Evolutionary conservation across 352 stramenopile species (phyloP), one percentile per base, ranked within the genome.

Genomic region (Phytophthora constricta): DNA sequence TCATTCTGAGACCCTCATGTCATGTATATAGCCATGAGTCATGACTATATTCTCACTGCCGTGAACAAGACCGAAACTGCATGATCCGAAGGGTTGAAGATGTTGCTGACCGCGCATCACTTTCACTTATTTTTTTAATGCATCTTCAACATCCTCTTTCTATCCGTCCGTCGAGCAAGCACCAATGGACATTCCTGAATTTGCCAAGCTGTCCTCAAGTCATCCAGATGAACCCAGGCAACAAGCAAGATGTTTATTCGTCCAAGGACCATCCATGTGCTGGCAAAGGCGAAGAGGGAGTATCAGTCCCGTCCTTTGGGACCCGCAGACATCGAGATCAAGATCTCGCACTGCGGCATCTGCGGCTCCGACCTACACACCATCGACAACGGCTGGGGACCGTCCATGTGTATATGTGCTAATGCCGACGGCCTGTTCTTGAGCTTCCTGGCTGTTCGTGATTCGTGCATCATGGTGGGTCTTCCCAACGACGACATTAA

Each of bases 341-440:
- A 63, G 39, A 66, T 62, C 31, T 62, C 63, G 23, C 63, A 71
- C 49, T 71, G 55, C 37, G 63, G 63, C 8, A 71, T 71, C 26
- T 71, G 63, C 33, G 63, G 63, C 41, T 71, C 63, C 7, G 63
- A 71, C 37, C 17, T 71, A 39, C 63, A 71, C 56, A 62, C 55
- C 16, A 45, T 71, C 10, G 63, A 71, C 42, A 71, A 45, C 57
- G 54, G 68, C 68, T 58, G 73, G 66, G 42, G 58, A 20, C 10
- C 53, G 19, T 69, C 72, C 17, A 37, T 83, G 58, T 8, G 68
- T 94, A 34, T 73, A 96, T 70, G 47, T 91, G 19, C 72, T 96
- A 47, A 26, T 96, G 13, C 65, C 90, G 56, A 93, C 88, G 20
- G 73, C 89, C 9, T 62, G 2, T 86, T 87, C 58, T 47, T 90